Evolutionary conservation across 2,329 filamentous ascomycete genomes (phyloP), one percentile per base, ranked within the genome.

Genomic region (Apiospora marii): DNA sequence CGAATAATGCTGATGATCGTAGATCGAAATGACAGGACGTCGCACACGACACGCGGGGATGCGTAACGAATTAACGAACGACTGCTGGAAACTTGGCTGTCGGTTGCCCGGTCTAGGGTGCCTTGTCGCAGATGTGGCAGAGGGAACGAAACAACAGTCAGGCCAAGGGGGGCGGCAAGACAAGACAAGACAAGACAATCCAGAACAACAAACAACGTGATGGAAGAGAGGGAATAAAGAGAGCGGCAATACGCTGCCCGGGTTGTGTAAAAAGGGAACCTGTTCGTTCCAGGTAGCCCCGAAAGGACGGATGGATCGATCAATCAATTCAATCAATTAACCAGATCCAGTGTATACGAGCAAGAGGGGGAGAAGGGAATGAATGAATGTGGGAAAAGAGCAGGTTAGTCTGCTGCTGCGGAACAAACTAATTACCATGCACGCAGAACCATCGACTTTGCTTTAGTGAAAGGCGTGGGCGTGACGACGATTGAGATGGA

Each of bases 91-190:
- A 64, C 22, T 41, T 22, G 30, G 13, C 10, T 30, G 27, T 58
- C 34, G 37, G 19, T 34, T 64, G 19, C 46, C 46, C 58, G 58
- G 58, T n/a, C 58, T 19, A 41, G 34, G 53, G 53, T 61, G 30
- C n/a, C 58, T 64, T 64, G 58, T 64, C 34, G 58, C 58, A 64
- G 58, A 64, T 34, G 12, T 41, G 58, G 53, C 53, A 41, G 58
- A 22, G 34, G 34, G 58, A 13, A 64, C 34, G 34, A 64, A 41
- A 64, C 30, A 64, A 41, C n/a, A 19, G 34, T 41, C 37, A 34
- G 34, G 19, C 58, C 30, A 64, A 30, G 27, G 27, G 34, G 58
- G 19, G 34, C 34, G 58, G 58, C 58, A 41, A 61, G 53, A 34
- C 51, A 34, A 34, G 27, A 19, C 27, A 61, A 16, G 19, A 16